phyloP scores from a whole-genome alignment of 129 eudicot species.

The Centrapalus pauciflorus region DNA sequence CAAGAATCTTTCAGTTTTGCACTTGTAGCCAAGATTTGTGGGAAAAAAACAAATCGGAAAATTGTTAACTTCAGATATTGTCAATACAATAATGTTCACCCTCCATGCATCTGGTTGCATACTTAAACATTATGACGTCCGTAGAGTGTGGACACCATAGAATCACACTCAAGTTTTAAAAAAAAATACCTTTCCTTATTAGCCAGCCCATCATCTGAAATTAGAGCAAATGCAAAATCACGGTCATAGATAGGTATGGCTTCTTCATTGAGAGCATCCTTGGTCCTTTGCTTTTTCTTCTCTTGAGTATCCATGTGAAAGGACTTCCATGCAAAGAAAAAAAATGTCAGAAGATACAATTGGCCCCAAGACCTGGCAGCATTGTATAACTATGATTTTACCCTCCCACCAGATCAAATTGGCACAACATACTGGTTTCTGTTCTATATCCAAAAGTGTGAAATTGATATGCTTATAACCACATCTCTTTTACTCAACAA shows the following conservation, averaged over 20 bases:
- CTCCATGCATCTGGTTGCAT: not conserved
- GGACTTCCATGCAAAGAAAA: constrained; percentile 33
- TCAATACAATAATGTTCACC: not conserved
- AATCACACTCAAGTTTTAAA: not conserved
- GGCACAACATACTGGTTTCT: not conserved
- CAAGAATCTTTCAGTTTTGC: too few species aligned
- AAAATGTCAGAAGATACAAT: not conserved
- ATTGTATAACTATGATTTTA: not conserved
- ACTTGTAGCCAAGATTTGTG: too few species aligned
- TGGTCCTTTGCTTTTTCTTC: constrained; percentile 35
- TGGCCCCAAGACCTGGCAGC: not conserved
- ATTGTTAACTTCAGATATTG: too few species aligned
- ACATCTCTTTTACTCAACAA: not conserved
- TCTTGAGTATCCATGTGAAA: constrained; percentile 62
- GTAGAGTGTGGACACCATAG: not conserved
- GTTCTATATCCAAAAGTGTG: not conserved
- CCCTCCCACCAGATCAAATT: not conserved
- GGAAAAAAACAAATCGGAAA: too few species aligned
- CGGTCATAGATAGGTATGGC: constrained; percentile 73
- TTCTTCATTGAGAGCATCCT: constrained; percentile 37
- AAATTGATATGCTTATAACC: not conserved
- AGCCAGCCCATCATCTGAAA: constrained; percentile 39
- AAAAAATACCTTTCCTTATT: constrained; percentile 42
- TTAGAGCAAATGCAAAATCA: constrained; percentile 42
- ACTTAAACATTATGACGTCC: not conserved